A percentile compares a stretch with the other conserved stretches of the same genome.
phyloP scores from a whole-genome alignment of 2,329 filamentous ascomycete genomes.

The Bipolaris bicolor region DNA sequence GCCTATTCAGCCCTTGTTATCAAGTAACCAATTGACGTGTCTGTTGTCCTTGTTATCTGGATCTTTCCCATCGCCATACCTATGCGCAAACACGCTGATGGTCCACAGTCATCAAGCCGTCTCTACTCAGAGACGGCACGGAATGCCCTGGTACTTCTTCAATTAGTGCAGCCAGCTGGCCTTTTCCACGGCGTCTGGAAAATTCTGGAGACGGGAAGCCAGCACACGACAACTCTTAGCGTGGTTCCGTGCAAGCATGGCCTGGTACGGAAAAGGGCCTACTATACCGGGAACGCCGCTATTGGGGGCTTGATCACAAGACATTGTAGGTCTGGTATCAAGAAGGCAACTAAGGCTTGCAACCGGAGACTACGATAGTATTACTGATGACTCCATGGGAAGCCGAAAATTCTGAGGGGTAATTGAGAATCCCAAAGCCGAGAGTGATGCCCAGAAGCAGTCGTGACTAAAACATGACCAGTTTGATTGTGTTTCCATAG shows the following conservation, averaged over 20 bases:
- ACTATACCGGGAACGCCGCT: constrained; percentile 61
- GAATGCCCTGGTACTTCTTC: constrained; percentile 60
- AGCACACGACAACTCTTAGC: constrained; percentile 56
- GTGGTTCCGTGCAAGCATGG: constrained; percentile 58
- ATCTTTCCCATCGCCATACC: constrained; percentile 58
- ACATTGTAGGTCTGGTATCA: constrained; percentile 61
- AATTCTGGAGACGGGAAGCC: constrained; percentile 61
- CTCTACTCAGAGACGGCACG: constrained; percentile 58
- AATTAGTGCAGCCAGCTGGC: constrained; percentile 54
- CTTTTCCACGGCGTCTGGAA: constrained; percentile 62
- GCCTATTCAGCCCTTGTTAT: constrained; percentile 24
- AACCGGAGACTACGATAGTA: constrained; percentile 58
- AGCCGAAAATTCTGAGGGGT: neutral
- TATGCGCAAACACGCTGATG: constrained; percentile 60
- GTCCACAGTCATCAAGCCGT: constrained; percentile 60
- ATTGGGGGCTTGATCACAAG: constrained; percentile 65
- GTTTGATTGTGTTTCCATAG: constrained; percentile 1
- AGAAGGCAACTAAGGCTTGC: constrained; percentile 64
- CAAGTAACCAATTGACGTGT: constrained; percentile 49
- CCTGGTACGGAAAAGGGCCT: constrained; percentile 62
- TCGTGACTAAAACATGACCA: constrained; percentile 34
- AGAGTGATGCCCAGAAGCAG: constrained; percentile 39
- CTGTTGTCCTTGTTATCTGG: constrained; percentile 39
- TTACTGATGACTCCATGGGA: constrained; percentile 36
- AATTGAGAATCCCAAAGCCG: neutral